Evolutionary conservation across 495 filamentous ascomycete genomes (phyloP), one percentile per base, ranked within the genome.

Genomic region (Xylaria palmicola): DNA sequence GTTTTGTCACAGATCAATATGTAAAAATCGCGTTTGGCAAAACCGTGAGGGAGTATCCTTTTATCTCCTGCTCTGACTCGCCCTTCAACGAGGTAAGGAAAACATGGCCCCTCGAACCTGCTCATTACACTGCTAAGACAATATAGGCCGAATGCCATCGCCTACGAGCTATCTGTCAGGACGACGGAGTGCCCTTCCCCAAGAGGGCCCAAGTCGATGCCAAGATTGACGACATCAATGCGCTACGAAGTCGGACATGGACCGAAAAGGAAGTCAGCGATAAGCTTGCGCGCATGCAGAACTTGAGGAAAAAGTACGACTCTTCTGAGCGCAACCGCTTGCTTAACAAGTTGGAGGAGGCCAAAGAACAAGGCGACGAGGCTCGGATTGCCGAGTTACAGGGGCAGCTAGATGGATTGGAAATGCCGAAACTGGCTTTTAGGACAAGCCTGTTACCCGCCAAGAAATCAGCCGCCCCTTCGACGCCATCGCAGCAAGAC

Each of bases 171-270:
- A 87, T 86, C 26, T 84, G 91, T 74, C 75, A 84, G 13, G 81
- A 86, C 20, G 90, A 93, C 24, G 86, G 86, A 61, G 76, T 88
- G 51, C 77, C 87, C 17, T 72, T 95, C 36, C 90, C 92, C 20
- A 90, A 84, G 2, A 83, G 82, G 54, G 76, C 85, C 5, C 80
- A 82, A 62, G 74, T 98, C 1, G 73, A 79, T 15, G 72, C 75
- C 45, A 96, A 97, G 74, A 83, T 90, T n/a, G 76, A 80, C 40
- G 91, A 92, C 61, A 93, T 98, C 77, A 89, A 93, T 66, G 72
- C 71, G 6, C 80, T 98, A 34, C 79, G 94, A 65, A 87, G 89
- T 63, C 89, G 88, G 62, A 73, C 79, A 27, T 96, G 93, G 80
- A 95, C 89, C 13, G 84, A 88, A 27, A 84, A 83, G 20, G 92